Evolutionary conservation across 176 grass and related monocot genomes (phyloP).

Genomic region (Cenchrus americanus): DNA sequence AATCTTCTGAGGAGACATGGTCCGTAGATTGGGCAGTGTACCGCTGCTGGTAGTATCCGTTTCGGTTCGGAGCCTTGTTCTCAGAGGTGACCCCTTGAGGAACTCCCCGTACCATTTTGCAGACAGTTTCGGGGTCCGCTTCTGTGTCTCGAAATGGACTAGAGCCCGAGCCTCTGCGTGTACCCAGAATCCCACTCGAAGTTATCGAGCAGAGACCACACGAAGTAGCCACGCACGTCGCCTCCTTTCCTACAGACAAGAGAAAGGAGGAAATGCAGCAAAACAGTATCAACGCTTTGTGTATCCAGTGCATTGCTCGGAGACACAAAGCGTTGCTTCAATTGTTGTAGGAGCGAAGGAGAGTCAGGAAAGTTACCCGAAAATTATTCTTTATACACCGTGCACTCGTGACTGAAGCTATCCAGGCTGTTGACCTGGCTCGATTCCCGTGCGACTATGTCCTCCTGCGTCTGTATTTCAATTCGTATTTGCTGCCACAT

Average conservation of each 20-base stretch:
- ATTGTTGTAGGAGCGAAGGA: too few relatives aligned
- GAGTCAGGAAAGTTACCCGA: slow-evolving; percentile 34
- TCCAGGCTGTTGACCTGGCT: too few relatives aligned
- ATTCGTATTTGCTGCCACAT: too few relatives aligned
- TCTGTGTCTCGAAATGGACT: background rate
- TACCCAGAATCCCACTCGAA: background rate
- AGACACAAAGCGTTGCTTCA: too few relatives aligned
- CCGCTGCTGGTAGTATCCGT: background rate
- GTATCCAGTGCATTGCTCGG: too few relatives aligned
- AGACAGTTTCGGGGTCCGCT: background rate
- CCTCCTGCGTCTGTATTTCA: too few relatives aligned
- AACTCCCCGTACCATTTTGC: background rate
- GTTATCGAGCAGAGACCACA: background rate
- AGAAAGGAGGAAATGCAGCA: too few relatives aligned
- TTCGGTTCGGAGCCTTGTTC: background rate
- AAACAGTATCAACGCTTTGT: too few relatives aligned
- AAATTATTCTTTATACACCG: too few relatives aligned
- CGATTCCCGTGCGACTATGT: slow-evolving; percentile 25
- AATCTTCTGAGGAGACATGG: background rate
- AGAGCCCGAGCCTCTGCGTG: background rate
- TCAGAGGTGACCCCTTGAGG: background rate
- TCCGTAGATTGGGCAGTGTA: background rate
- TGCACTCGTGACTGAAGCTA: too few relatives aligned
- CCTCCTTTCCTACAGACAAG: too few relatives aligned
- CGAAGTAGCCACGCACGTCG: background rate